Percentiles rank a stretch among this genome's conserved stretches.
These are phyloP conservation scores for Gaeumannomyces tritici DNA, from an alignment of 2,329 filamentous ascomycete genomes.

Conservation along the genomic window DNA sequence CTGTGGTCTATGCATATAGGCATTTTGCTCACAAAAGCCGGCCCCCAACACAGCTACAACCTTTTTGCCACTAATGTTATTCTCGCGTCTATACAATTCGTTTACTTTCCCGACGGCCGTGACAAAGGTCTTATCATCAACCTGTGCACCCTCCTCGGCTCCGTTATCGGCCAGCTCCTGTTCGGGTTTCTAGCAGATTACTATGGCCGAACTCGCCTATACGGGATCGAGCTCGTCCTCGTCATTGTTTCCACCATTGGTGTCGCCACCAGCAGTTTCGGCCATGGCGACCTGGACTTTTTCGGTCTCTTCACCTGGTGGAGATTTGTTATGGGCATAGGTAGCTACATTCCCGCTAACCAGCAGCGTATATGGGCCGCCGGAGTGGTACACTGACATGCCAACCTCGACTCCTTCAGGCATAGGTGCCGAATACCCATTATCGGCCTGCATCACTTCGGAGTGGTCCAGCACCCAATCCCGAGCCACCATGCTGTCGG, in stretches of 20 bases:
- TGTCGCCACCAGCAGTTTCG: conserved; percentile 40
- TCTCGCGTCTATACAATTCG: conserved; percentile 40
- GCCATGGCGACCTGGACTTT: conserved; percentile 39
- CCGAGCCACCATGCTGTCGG: conserved; percentile 58
- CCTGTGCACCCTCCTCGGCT: conserved; percentile 41
- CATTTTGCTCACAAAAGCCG: not conserved
- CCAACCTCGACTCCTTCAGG: conserved; percentile 22
- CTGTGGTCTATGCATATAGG: not conserved
- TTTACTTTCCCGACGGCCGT: conserved; percentile 37
- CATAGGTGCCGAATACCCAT: conserved; percentile 59
- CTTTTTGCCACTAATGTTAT: conserved; percentile 46
- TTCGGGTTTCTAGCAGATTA: conserved; percentile 46
- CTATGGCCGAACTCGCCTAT: conserved; percentile 41
- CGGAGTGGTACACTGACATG: not conserved
- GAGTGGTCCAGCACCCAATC: conserved; percentile 55
- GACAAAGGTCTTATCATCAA: conserved; percentile 40
- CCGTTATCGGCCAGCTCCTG: conserved; percentile 38
- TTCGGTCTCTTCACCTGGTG: conserved; percentile 37
- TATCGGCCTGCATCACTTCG: conserved; percentile 57
- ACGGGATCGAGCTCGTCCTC: conserved; percentile 46
- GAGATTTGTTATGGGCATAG: conserved; percentile 45
- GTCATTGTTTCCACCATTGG: conserved; percentile 49
- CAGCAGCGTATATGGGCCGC: not conserved
- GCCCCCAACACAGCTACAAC: conserved; percentile 30
- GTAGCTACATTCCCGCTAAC: conserved; percentile 17